Percentiles rank a stretch among this genome's conserved stretches.
phyloP scores from a whole-genome alignment of 1,284 basidiomycete genomes.

The Leucoagaricus sp. region DNA sequence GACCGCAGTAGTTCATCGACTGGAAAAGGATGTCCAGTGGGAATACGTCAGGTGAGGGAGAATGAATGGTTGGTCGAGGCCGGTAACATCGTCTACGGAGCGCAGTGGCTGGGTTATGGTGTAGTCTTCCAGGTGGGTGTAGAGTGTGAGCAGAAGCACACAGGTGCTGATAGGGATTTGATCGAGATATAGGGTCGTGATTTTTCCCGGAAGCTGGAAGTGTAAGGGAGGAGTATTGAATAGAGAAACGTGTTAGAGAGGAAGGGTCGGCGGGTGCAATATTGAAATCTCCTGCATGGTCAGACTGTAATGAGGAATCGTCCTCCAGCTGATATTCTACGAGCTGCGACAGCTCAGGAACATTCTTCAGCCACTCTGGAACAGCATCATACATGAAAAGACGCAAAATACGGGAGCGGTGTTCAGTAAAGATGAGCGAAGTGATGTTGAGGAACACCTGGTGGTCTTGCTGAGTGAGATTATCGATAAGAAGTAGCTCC shows the following conservation, averaged over 20 bases:
- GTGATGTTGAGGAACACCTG: background rate
- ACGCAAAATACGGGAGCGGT: background rate
- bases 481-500: background rate
- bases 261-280: background rate
- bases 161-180: no score
- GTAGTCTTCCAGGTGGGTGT: background rate
- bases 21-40: background rate
- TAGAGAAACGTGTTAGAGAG: background rate
- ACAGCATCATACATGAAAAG: background rate
- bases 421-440: background rate
- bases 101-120: background rate
- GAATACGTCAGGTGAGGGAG: background rate
- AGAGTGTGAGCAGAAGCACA: background rate
- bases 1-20: no score
- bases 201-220: no score
- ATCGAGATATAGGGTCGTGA: no score
- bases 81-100: background rate
- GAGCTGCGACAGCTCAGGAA: background rate
- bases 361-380: background rate
- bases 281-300: background rate
- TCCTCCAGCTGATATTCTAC: background rate
- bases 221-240: background rate
- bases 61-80: background rate
- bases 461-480: background rate
- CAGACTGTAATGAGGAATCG: background rate